These are phyloP conservation scores for Macrocystidia cucumis DNA, from an alignment of 1,284 basidiomycete genomes.

Conservation along the genomic window DNA sequence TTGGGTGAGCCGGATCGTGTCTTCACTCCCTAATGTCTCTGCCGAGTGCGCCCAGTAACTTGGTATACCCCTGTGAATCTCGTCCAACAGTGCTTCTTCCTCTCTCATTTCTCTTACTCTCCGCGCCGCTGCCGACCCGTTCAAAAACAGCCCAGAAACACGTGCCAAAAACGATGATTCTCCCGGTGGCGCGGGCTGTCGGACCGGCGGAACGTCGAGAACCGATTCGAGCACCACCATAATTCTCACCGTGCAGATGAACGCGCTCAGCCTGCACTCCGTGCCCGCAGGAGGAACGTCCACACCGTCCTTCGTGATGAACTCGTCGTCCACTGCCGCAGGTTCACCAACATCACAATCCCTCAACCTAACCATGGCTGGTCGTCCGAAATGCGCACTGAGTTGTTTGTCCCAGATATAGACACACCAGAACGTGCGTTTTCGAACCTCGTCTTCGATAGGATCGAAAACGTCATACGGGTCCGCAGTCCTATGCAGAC, in stretches of 20 bases:
- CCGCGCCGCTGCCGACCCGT: conserved; percentile 40
- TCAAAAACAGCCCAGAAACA: conserved; percentile 49
- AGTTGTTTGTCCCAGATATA: conserved; percentile 92
- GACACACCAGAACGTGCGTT: conserved; percentile 90
- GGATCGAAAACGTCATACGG: conserved; percentile 85
- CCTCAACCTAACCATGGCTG: conserved; percentile 74
- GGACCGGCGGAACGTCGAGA: conserved; percentile 62
- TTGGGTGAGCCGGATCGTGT: conserved; percentile 84
- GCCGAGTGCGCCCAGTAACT: conserved; percentile 73
- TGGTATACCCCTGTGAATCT: conserved; percentile 66
- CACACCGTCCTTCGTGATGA: conserved; percentile 67
- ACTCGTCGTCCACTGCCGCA: conserved; percentile 81
- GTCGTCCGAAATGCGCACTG: conserved; percentile 77
- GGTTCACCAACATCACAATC: conserved; percentile 87
- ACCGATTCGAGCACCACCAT: conserved; percentile 81
- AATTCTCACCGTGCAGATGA: conserved; percentile 66
- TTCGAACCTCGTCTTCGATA: conserved; percentile 82
- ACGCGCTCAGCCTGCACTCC: conserved; percentile 73
- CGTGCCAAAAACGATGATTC: conserved; percentile 51
- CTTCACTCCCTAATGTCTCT: conserved; percentile 77
- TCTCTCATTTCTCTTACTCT: conserved; percentile 63
- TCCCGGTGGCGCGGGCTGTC: conserved; percentile 40
- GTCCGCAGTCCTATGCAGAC: conserved; percentile 79
- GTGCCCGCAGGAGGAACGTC: conserved; percentile 61
- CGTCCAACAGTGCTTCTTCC: conserved; percentile 75